These are phyloP conservation scores for Bipolaris sorokiniana DNA, from an alignment of 2,329 filamentous ascomycete genomes.

Conservation along the genomic window DNA sequence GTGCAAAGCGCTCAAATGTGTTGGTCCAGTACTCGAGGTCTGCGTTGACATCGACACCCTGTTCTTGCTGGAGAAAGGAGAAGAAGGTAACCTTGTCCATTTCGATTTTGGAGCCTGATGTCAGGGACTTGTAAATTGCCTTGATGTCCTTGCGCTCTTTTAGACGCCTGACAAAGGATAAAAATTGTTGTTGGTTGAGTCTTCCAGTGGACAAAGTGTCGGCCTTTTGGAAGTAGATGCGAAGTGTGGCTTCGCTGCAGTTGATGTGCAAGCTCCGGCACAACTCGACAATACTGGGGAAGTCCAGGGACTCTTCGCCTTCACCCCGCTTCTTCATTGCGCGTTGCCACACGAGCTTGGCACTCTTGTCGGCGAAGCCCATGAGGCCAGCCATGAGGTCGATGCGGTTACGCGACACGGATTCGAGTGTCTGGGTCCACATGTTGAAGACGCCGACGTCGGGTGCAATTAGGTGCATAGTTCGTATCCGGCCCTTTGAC, in stretches of 20 bases:
- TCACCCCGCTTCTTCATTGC: slow-evolving; percentile 74
- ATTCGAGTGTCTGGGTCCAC: slow-evolving; percentile 85
- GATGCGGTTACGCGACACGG: slow-evolving; percentile 83
- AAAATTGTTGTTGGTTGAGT: slow-evolving; percentile 81
- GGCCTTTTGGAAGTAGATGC: slow-evolving; percentile 74
- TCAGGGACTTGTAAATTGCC: slow-evolving; percentile 69
- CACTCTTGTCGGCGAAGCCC: slow-evolving; percentile 74
- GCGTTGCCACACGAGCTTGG: slow-evolving; percentile 82
- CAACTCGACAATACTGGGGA: slow-evolving; percentile 78
- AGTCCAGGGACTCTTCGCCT: slow-evolving; percentile 74
- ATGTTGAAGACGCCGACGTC: slow-evolving; percentile 72
- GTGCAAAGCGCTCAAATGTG: slow-evolving; percentile 72
- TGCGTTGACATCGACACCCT: slow-evolving; percentile 75
- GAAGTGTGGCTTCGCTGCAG: slow-evolving; percentile 76
- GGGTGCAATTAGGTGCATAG: slow-evolving; percentile 84
- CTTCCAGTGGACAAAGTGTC: slow-evolving; percentile 68
- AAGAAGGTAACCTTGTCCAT: slow-evolving; percentile 78
- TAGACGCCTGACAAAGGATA: slow-evolving; percentile 80
- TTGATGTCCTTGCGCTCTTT: slow-evolving; percentile 84
- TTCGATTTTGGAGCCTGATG: slow-evolving; percentile 62
- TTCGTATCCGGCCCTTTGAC: slow-evolving; percentile 76
- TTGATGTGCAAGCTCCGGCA: slow-evolving; percentile 94
- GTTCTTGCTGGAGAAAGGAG: slow-evolving; percentile 72
- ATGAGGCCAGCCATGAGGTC: slow-evolving; percentile 89
- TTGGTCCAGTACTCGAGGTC: slow-evolving; percentile 71